Evolutionary conservation across 2,329 filamentous ascomycete genomes (phyloP), one percentile per base, ranked within the genome.

Genomic region (Fusarium hainanense): DNA sequence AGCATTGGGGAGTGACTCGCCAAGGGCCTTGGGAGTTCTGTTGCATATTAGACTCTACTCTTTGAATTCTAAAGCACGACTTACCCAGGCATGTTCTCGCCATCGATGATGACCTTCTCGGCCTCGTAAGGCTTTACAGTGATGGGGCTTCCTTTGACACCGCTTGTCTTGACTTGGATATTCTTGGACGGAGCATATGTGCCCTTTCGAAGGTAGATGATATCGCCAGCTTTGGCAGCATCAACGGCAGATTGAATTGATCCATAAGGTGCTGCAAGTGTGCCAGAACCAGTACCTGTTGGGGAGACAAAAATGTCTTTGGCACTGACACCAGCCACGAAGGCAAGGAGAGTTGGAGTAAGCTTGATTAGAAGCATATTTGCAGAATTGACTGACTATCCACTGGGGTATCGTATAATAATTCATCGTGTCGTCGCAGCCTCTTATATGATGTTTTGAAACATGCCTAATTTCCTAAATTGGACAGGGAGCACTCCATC

Each of bases 211-310:
- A 85, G 76, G 46, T 81, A 80, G 40, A 85, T 83, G 9, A 77
- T 82, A 58, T 84, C 83, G 8, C 84, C 84, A 28, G 84, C 81
- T 10, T 76, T 78, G 16, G 83, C 84, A 25, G 77, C 79, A 67
- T 84, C 72, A 7, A 85, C 79, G 1, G 83, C 84, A 5, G 77
- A 75, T 71, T 85, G 84, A 23, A 85, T 85, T 2, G 82, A 84
- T 12, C 78, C 80, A 37, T 80, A 81, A 2, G 84, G 84, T 2
- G 79, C 72, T 7, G 74, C 74, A 16, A 82, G 75, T 1, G 79
- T 79, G 13, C 83, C 83, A 21, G 70, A 77, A 23, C 80, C 82
- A 7, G 23, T 63, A 27, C 84, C 84, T 3, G 77, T 78, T 2
- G 82, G 81, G 3, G 84, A 81, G 27, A 85, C 84, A 69, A 81